A percentile compares a stretch with the other conserved stretches of the same genome.
Evolutionary conservation across 306 rosid genomes (phyloP).

Genomic region (Cucumis cinereus): DNA sequence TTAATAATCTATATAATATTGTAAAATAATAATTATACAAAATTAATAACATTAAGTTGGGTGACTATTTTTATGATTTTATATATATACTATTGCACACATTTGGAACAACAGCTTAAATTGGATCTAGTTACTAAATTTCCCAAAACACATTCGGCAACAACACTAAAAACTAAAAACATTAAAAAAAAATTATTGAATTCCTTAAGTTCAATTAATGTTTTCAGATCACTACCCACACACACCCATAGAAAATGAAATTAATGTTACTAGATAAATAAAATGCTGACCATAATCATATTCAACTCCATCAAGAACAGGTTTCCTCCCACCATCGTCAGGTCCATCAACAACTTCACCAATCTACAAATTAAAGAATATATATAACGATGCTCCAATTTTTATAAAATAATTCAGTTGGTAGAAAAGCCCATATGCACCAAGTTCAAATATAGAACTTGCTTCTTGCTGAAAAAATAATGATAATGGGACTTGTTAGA

Average conservation of each 20-base stretch:
- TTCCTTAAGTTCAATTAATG: no score
- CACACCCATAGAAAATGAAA: background rate
- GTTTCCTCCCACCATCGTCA: constrained; percentile 44
- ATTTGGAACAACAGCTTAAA: no score
- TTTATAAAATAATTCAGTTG: background rate
- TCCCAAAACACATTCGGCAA: no score
- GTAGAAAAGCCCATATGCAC: background rate
- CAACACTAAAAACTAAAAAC: no score
- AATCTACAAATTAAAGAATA: constrained; percentile 31
- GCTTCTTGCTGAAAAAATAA: background rate
- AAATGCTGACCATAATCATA: constrained; percentile 70
- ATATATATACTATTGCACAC: no score
- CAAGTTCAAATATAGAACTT: background rate
- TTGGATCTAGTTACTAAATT: no score
- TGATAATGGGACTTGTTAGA: background rate
- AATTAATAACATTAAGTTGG: no score
- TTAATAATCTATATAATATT: no score
- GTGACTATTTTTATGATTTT: no score
- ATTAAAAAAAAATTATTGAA: no score
- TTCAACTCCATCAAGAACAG: constrained; percentile 57
- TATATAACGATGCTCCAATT: background rate
- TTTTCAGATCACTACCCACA: no score
- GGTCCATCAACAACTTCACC: constrained; percentile 99
- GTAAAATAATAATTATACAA: no score
- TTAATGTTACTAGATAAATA: constrained; percentile 1